Evolutionary conservation across 2,329 filamentous ascomycete species (phyloP).

Genomic region (Nemania diffusa): DNA sequence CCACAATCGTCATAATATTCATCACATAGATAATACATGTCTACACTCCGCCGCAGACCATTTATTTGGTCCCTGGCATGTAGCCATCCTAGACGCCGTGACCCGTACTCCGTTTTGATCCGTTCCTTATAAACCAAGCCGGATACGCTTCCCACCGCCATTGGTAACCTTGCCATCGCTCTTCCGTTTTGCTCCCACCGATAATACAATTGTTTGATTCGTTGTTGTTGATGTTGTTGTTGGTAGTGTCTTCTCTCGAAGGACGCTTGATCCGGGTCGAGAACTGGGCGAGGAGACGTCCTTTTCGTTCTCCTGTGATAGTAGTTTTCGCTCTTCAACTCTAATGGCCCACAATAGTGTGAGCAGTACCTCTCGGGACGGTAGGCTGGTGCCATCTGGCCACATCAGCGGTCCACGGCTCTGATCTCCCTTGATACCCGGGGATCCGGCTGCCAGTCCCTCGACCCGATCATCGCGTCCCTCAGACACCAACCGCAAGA

Average conservation of each 20-base stretch:
- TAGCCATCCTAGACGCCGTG: slow-evolving; percentile 21
- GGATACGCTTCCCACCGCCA: slow-evolving; percentile 38
- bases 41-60: neutral
- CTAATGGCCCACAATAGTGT: slow-evolving; percentile 51
- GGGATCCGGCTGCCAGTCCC: slow-evolving; percentile 50
- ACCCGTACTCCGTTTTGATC: slow-evolving; percentile 13
- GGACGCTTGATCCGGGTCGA: slow-evolving; percentile 44
- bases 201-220: slow-evolving; percentile 42
- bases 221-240: too few relatives aligned
- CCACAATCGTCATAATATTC: neutral
- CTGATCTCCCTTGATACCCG: slow-evolving; percentile 52
- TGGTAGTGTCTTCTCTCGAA: slow-evolving; percentile 44
- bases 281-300: slow-evolving; percentile 42
- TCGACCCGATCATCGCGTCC: slow-evolving; percentile 60
- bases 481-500: slow-evolving; percentile 77
- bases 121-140: slow-evolving; percentile 40
- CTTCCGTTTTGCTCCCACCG: slow-evolving; percentile 37
- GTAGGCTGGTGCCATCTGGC: slow-evolving; percentile 52
- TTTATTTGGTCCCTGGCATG: neutral
- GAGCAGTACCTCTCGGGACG: slow-evolving; percentile 52
- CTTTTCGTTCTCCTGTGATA: slow-evolving; percentile 34
- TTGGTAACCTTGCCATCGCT: slow-evolving; percentile 36
- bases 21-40: slow-evolving; percentile 5
- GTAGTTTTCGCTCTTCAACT: slow-evolving; percentile 50
- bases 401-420: slow-evolving; percentile 50